Evolutionary conservation across 768 basidiomycete species (phyloP), one percentile per base, ranked within the genome.

Genomic region (Tylopilus subfusipes): DNA sequence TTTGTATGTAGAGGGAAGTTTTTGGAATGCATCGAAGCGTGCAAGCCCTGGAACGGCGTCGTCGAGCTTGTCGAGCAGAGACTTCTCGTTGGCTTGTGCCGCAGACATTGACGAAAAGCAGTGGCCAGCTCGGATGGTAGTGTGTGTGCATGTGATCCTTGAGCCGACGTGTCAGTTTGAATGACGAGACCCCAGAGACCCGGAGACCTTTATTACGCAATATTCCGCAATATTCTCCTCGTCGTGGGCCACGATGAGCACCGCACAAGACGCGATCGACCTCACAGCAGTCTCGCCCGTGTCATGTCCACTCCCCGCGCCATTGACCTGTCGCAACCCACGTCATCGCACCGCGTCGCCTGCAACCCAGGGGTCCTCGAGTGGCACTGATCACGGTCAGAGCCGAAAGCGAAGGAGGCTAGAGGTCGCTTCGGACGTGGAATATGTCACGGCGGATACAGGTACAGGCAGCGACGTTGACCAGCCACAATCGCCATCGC

Each of bases 21-120:
- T 92, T 45, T 90, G 88, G 66, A 94, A 94, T 0, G 91, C 90
- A 76, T 94, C 91, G 73, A 92, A 88, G 57, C 83, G 73, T 33
- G 83, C 79, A 36, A 93, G 73, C 3, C 53, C 51, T n/a, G 82
- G 79, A 4, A 82, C 81, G 29, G 78, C 76, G 16, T 76, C 69
- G 69, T 90, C 86, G 58, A 90, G 80, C 63, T 82, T 82, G 63
- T 78, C 77, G 58, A 89, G 78, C 52, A 87, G 57, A 3, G 79
- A 59, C 21, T 56, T 56, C 11, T 66, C 64, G 29, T 27, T 36
- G 34, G 18, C 34, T 16, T 2, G 50, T 12, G 51, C 34, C 45
- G 48, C 48, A 29, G 60, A 55, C 65, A 63, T 64, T 42, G 33
- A 34, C 16, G 33, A 21, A n/a, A 36, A 14, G 22, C 25, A 40